These are phyloP conservation scores for Talaromyces nanjingensis DNA, from an alignment of 495 filamentous ascomycete species.

Conservation along the genomic window DNA sequence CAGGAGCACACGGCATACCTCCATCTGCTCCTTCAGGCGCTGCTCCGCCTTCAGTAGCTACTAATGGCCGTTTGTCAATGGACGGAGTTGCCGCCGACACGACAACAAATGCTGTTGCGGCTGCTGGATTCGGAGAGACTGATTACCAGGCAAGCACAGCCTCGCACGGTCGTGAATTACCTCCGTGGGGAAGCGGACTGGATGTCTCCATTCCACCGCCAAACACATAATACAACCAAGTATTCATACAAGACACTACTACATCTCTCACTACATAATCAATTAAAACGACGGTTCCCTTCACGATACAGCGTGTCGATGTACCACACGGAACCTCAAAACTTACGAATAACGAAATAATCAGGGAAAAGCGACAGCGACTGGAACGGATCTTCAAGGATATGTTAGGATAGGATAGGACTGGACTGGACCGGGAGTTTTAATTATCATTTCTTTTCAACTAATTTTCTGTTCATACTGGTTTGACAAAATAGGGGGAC, in stretches of 20 bases:
- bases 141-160: constrained; percentile 1
- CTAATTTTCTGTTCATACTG: not conserved
- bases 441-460: not conserved
- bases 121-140: constrained; percentile 3
- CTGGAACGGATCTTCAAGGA: not conserved
- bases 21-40: not conserved
- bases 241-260: not conserved
- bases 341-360: not conserved
- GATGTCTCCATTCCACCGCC: constrained; percentile 2
- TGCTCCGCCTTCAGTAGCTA: constrained; percentile 1
- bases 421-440: not conserved
- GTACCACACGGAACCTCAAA: not conserved
- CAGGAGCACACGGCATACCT: constrained; percentile 1
- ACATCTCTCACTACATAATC: not conserved
- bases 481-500: not conserved
- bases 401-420: not conserved
- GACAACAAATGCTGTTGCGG: not conserved
- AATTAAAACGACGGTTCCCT: not conserved
- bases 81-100: not conserved
- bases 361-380: not conserved
- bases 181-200: constrained; percentile 1
- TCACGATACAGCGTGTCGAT: not conserved
- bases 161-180: not conserved
- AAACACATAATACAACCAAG: constrained; percentile 1
- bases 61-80: not conserved